Conservation (phyloP, 2,329 filamentous ascomycete species). For the Rhynchosporium secalis region DNA sequence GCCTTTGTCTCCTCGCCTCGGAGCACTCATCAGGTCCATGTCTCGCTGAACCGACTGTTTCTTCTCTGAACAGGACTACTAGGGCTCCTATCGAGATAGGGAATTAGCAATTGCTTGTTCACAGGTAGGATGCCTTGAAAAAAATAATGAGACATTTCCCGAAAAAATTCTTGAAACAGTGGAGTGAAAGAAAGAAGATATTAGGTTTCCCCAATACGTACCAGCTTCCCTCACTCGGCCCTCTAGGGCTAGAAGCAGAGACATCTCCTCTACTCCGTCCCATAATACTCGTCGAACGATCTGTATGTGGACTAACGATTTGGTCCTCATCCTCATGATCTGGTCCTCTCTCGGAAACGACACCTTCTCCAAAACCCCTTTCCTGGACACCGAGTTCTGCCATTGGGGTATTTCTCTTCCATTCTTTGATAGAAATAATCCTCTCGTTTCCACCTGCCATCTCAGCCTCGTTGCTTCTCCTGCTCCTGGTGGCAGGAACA, state of each 20-base stretch:
- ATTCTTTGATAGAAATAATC: constrained; percentile 18
- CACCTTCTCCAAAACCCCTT: constrained; percentile 19
- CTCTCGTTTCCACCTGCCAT: constrained; percentile 13
- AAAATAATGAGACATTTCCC: no score
- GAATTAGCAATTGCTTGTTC: no score
- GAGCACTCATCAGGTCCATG: neutral
- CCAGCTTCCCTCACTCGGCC: constrained; percentile 20
- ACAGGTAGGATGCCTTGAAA: no score
- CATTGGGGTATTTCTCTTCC: constrained; percentile 17
- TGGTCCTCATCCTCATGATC: constrained; percentile 12
- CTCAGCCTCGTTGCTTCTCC: neutral
- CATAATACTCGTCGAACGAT: constrained; percentile 35
- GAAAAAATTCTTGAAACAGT: no score
- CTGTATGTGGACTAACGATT: constrained; percentile 29
- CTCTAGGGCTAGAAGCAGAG: constrained; percentile 19
- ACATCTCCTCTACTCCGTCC: constrained; percentile 14
- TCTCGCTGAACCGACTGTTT: constrained; percentile 30
- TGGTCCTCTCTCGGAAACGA: neutral
- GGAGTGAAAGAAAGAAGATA: no score
- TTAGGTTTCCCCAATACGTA: no score
- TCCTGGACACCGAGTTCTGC: constrained; percentile 22
- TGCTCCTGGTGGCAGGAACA: constrained; percentile 3
- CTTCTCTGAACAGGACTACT: constrained; percentile 22
- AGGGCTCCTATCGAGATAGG: constrained; percentile 13
- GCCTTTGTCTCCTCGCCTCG: neutral